phyloP scores from a whole-genome alignment of 345 rosid species.

The Erodium maritimum region DNA sequence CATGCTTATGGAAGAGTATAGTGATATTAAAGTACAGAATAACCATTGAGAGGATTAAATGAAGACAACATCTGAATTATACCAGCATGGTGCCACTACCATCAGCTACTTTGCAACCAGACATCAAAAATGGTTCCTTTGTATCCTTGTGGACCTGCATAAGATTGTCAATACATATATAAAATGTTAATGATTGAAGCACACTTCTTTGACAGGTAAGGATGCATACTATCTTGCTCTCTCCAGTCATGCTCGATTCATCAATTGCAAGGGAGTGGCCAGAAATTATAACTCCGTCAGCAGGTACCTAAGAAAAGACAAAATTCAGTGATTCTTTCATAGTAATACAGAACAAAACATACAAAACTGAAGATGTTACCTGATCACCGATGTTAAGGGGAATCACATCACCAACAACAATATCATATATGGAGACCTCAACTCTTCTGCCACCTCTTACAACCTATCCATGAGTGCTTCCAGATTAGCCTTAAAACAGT shows the following conservation, averaged over 20 bases:
- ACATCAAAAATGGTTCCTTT: slow-evolving; percentile 78
- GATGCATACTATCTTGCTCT: slow-evolving; percentile 72
- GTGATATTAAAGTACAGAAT: not conserved
- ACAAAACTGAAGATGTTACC: slow-evolving; percentile 22
- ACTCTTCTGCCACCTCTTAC: slow-evolving; percentile 73
- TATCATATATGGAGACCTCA: slow-evolving; percentile 82
- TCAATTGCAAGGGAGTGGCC: slow-evolving; percentile 86
- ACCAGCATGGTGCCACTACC: slow-evolving; percentile 95
- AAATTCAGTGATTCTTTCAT: slow-evolving; percentile 2
- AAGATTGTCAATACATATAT: slow-evolving; percentile 5
- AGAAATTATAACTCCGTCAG: slow-evolving; percentile 74
- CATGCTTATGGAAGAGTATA: not conserved
- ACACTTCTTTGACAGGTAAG: not conserved
- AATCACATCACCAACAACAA: slow-evolving; percentile 86
- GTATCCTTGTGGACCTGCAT: slow-evolving; percentile 77
- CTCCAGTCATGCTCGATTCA: slow-evolving; percentile 99
- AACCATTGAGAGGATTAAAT: not conserved
- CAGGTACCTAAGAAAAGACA: slow-evolving; percentile 56
- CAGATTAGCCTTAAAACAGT: slow-evolving; percentile 8
- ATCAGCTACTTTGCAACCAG: slow-evolving; percentile 99
- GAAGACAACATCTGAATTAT: slow-evolving; percentile 5
- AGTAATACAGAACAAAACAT: slow-evolving; percentile 2
- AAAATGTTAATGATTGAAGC: slow-evolving; percentile 1
- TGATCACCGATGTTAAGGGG: slow-evolving; percentile 98
- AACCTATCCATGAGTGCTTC: slow-evolving; percentile 33